Evolutionary conservation across 2,329 filamentous ascomycete species (phyloP).

Genomic region (Phialocephala subalpina): DNA sequence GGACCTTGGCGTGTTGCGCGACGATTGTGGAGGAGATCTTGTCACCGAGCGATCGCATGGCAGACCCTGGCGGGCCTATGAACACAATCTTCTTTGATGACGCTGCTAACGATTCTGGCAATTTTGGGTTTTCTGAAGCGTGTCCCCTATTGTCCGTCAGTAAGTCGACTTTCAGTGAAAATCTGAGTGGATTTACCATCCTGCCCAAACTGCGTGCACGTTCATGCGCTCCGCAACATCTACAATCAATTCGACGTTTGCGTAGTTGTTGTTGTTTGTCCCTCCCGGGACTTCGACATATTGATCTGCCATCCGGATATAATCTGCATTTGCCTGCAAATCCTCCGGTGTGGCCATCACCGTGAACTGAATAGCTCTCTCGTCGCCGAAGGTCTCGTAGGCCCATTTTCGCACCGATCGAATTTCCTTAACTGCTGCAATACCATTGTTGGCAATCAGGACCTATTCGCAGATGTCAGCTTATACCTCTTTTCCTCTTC

Average conservation of each 20-base stretch:
- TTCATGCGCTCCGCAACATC: slow-evolving; percentile 98
- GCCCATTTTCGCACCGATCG: slow-evolving; percentile 99
- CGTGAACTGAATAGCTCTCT: slow-evolving; percentile 97
- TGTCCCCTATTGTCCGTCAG: slow-evolving; percentile 73
- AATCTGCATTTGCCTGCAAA: slow-evolving; percentile 96
- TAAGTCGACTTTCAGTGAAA: background rate
- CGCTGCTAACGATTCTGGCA: slow-evolving; percentile 93
- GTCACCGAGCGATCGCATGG: slow-evolving; percentile 98
- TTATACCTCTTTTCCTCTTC: background rate
- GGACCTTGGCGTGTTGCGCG: slow-evolving; percentile 93
- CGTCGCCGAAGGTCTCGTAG: slow-evolving; percentile 99
- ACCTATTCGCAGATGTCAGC: slow-evolving; percentile 64
- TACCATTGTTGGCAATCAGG: slow-evolving; percentile 99
- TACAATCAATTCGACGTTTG: slow-evolving; percentile 98
- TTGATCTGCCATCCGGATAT: slow-evolving; percentile 99
- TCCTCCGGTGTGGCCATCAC: slow-evolving; percentile 99
- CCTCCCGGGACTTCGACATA: slow-evolving; percentile 99
- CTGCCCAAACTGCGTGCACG: slow-evolving; percentile 98
- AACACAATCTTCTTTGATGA: slow-evolving; percentile 99
- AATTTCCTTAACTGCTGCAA: slow-evolving; percentile 99
- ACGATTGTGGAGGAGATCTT: slow-evolving; percentile 99
- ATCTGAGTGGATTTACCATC: slow-evolving; percentile 72
- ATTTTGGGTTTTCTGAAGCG: slow-evolving; percentile 97
- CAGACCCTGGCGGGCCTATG: slow-evolving; percentile 96
- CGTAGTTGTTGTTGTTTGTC: slow-evolving; percentile 99